These are phyloP conservation scores for Meredithiella fracta DNA, from an alignment of 2,329 filamentous ascomycete species.

Conservation along the genomic window DNA sequence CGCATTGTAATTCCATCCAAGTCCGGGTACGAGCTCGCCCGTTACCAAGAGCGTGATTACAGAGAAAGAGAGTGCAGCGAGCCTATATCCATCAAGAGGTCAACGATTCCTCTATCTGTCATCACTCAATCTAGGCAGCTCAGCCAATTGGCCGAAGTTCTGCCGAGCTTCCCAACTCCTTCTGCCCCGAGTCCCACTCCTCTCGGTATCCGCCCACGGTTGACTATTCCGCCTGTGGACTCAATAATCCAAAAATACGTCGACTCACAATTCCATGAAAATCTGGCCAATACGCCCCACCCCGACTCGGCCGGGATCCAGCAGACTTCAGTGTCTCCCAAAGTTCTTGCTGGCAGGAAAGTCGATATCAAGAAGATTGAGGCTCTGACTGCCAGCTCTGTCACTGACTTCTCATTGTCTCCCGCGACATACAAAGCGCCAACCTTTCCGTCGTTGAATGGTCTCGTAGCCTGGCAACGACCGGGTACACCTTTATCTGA, in stretches of 20 bases:
- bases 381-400: not conserved
- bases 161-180: constrained; percentile 6
- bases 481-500: not conserved
- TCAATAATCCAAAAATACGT: constrained; percentile 12
- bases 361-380: not conserved
- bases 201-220: constrained; percentile 4
- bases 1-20: no score
- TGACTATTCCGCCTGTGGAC: constrained; percentile 13
- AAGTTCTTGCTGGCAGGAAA: not conserved
- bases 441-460: not conserved
- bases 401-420: not conserved
- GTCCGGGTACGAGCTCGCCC: no score
- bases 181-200: constrained; percentile 13
- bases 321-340: not conserved
- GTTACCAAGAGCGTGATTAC: no score
- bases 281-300: not conserved
- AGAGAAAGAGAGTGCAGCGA: no score
- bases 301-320: no score
- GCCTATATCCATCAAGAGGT: no score
- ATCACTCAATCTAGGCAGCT: not conserved
- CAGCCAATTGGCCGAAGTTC: not conserved
- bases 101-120: not conserved
- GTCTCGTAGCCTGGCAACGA: not conserved
- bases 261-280: constrained; percentile 3
- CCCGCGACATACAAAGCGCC: not conserved